Evolutionary conservation across 2,329 filamentous ascomycete species (phyloP).

Genomic region (Stromatinia cepivora): DNA sequence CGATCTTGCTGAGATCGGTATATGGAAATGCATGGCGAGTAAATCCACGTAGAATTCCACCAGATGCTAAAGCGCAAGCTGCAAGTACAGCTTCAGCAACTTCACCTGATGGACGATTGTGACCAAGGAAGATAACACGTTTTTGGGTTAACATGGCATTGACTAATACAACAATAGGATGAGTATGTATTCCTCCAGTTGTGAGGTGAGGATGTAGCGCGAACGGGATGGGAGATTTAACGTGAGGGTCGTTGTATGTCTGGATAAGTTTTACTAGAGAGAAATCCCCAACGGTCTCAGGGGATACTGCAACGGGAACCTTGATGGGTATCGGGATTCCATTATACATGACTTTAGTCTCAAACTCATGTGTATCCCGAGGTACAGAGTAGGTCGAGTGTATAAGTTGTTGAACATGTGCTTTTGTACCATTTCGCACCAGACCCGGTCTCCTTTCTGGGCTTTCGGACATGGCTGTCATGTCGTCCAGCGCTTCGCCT

Average conservation of each 20-base stretch:
- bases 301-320: slow-evolving; percentile 87
- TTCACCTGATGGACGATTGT: slow-evolving; percentile 92
- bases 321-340: slow-evolving; percentile 96
- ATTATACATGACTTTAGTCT: slow-evolving; percentile 93
- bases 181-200: slow-evolving; percentile 83
- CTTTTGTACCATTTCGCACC: slow-evolving; percentile 61
- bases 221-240: slow-evolving; percentile 82
- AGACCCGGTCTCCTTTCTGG: slow-evolving; percentile 42
- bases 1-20: slow-evolving; percentile 95
- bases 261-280: slow-evolving; percentile 96
- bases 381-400: slow-evolving; percentile 72
- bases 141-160: slow-evolving; percentile 97
- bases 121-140: slow-evolving; percentile 90
- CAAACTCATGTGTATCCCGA: slow-evolving; percentile 95
- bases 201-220: slow-evolving; percentile 87
- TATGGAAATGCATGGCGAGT: slow-evolving; percentile 97
- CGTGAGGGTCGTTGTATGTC: slow-evolving; percentile 81
- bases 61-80: slow-evolving; percentile 91
- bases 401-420: slow-evolving; percentile 54
- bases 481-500: slow-evolving; percentile 44
- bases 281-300: slow-evolving; percentile 96
- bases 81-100: slow-evolving; percentile 97
- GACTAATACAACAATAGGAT: slow-evolving; percentile 91
- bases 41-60: slow-evolving; percentile 89
- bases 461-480: slow-evolving; percentile 50